Conservation (phyloP, 345 rosid species). For the Populus nigra region DNA sequence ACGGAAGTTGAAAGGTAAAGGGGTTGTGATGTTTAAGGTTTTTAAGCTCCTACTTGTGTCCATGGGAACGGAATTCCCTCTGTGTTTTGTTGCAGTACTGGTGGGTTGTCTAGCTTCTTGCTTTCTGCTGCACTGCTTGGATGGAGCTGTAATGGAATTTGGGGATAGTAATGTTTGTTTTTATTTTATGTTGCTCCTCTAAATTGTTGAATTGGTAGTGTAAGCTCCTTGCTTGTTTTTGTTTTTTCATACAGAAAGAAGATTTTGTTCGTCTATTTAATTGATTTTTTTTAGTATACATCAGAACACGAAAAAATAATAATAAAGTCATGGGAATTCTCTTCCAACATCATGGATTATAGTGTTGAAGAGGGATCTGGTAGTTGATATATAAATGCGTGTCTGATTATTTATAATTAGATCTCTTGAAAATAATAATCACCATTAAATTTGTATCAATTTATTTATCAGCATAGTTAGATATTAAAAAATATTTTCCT, state of each 20-base stretch:
- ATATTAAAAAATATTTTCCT: too few species aligned
- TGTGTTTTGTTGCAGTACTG: not conserved
- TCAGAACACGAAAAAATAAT: too few species aligned
- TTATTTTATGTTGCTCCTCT: not conserved
- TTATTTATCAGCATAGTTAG: too few species aligned
- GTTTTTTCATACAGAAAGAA: not conserved
- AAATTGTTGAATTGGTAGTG: not conserved
- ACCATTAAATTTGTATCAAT: too few species aligned
- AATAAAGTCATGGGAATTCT: not conserved
- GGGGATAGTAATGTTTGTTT: not conserved
- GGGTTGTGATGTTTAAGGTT: conserved; percentile 38
- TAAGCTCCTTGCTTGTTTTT: not conserved
- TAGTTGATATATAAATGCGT: too few species aligned
- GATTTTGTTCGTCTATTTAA: not conserved
- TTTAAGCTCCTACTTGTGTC: conserved; percentile 26
- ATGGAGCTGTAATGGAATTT: not conserved
- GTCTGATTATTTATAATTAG: too few species aligned
- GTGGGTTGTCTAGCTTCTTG: not conserved
- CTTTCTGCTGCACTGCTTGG: not conserved
- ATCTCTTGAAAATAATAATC: too few species aligned
- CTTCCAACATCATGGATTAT: not conserved
- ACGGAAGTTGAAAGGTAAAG: conserved; percentile 26
- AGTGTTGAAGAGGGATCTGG: too few species aligned
- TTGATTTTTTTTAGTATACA: too few species aligned
- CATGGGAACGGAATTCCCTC: not conserved